Conservation (phyloP, 768 basidiomycete species). For the Paxillus rubicundulus region DNA sequence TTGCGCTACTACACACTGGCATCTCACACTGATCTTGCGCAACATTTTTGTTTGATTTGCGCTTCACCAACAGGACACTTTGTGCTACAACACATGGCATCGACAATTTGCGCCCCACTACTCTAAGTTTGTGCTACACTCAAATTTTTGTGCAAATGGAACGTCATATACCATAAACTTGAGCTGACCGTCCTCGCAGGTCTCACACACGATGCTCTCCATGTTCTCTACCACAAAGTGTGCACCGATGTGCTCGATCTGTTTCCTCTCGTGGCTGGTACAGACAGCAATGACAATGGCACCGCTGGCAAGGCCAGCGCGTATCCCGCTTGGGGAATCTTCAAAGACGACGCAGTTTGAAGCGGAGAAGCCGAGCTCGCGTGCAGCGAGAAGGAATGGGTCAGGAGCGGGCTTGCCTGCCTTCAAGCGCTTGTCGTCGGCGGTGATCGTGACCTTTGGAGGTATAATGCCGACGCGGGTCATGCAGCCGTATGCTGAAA, state of each 20-base stretch:
- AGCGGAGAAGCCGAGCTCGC: constrained; percentile 54
- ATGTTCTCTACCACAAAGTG: constrained; percentile 56
- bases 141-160: too few species aligned
- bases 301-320: constrained; percentile 69
- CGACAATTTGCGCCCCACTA: too few species aligned
- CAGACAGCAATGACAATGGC: constrained; percentile 72
- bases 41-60: too few species aligned
- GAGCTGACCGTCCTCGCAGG: constrained; percentile 40
- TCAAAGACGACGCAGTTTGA: constrained; percentile 75
- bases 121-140: too few species aligned
- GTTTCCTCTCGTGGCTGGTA: constrained; percentile 61
- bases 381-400: constrained; percentile 61
- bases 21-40: too few species aligned
- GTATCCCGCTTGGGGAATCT: constrained; percentile 66
- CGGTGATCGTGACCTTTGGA: constrained; percentile 69
- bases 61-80: too few species aligned
- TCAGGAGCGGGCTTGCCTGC: constrained; percentile 63
- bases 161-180: constrained; percentile 39
- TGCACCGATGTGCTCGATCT: constrained; percentile 55
- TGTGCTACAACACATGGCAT: too few species aligned
- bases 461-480: constrained; percentile 66
- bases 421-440: constrained; percentile 71
- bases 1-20: too few species aligned
- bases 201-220: constrained; percentile 45
- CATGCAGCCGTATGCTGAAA: constrained; percentile 62